Conservation (phyloP, 768 basidiomycete genomes). For the Melanogaster broomeanus region DNA sequence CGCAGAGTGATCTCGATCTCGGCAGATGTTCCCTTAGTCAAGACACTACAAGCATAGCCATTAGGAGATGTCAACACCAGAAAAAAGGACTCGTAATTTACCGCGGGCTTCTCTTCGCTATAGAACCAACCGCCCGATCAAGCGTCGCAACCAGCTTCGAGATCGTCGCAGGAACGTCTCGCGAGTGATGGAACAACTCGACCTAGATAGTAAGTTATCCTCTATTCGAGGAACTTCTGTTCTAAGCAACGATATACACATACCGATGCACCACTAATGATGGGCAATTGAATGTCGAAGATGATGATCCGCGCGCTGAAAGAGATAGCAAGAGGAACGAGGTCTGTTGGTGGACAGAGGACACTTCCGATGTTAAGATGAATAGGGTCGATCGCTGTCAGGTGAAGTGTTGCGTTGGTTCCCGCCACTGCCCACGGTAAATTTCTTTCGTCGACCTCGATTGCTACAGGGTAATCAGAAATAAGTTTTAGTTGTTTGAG, state of each 20-base stretch:
- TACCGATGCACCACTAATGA: conserved; percentile 85
- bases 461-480: conserved; percentile 49
- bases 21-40: conserved; percentile 84
- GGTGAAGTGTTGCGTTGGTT: conserved; percentile 81
- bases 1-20: conserved; percentile 83
- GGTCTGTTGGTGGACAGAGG: conserved; percentile 71
- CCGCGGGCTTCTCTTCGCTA: conserved; percentile 82
- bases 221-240: background rate
- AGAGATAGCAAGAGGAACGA: conserved; percentile 71
- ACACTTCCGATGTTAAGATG: conserved; percentile 88
- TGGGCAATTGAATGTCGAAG: conserved; percentile 89
- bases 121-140: conserved; percentile 75
- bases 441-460: conserved; percentile 77
- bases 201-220: conserved; percentile 46
- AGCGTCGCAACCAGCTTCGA: conserved; percentile 76
- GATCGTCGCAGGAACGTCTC: conserved; percentile 88
- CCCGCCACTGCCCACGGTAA: conserved; percentile 91
- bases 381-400: conserved; percentile 83
- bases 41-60: conserved; percentile 53
- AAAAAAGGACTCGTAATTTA: conserved; percentile 33
- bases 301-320: conserved; percentile 91
- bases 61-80: background rate
- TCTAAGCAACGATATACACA: conserved; percentile 13
- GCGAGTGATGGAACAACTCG: conserved; percentile 93
- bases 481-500: background rate